Percentiles rank a stretch among this genome's conserved stretches.
These are phyloP conservation scores for Nakaseomyces bracarensis DNA, from an alignment of 1,139 yeast species.

Conservation along the genomic window DNA sequence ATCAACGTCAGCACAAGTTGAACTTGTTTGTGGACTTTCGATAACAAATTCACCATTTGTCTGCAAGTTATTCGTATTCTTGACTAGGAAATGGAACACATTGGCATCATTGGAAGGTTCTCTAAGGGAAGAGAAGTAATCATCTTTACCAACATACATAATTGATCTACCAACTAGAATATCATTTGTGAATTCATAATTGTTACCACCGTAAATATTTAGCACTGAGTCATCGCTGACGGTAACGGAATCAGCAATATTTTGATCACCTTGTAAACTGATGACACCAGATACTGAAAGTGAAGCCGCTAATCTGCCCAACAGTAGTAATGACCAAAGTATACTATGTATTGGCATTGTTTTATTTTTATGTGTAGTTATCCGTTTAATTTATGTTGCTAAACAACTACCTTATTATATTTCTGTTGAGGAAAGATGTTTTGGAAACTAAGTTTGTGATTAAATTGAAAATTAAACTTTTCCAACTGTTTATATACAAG, in stretches of 20 bases:
- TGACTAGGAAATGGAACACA: not conserved
- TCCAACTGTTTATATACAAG: too few species aligned
- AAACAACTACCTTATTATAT: too few species aligned
- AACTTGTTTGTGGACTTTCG: not conserved
- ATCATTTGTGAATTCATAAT: not conserved
- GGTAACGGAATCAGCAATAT: not conserved
- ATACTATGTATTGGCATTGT: not conserved
- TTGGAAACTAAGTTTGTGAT: too few species aligned
- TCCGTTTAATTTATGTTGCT: too few species aligned
- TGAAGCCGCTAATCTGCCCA: not conserved
- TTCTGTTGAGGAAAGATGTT: too few species aligned
- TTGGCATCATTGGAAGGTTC: not conserved
- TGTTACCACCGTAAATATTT: not conserved
- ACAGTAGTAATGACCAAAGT: not conserved
- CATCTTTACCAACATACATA: not conserved
- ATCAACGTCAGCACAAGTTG: not conserved
- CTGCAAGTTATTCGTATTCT: not conserved
- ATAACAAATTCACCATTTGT: not conserved
- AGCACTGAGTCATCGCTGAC: not conserved
- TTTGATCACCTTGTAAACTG: conserved; percentile 2
- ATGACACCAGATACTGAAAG: not conserved
- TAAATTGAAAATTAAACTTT: too few species aligned
- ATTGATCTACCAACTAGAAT: not conserved
- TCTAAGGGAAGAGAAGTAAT: not conserved
- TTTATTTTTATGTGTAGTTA: not conserved